Evolutionary conservation across 2,329 filamentous ascomycete species (phyloP), one percentile per base, ranked within the genome.

Genomic region (Neopestalotiopsis sp.): DNA sequence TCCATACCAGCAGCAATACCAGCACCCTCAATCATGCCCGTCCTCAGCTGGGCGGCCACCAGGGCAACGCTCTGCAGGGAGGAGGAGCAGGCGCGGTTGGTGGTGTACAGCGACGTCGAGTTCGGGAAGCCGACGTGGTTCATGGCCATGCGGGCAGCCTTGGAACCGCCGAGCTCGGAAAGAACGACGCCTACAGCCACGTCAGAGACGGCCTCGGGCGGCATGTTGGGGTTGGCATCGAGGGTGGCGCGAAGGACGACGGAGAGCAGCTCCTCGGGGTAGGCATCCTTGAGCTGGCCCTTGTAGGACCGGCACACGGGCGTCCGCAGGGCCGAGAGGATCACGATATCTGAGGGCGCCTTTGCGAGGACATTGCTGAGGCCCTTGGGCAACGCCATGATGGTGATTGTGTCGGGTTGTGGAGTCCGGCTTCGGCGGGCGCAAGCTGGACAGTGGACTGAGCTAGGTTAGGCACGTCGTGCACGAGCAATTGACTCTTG

Each of bases 1-100:
- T 98, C 95, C 93, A 97, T 97, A 38, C 95, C 95, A 1, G 93
- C 95, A 10, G 91, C 95, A 71, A 98, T 89, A 69, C 94, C 95
- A 0, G 87, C 85, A 71, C 90, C 88, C 52, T 67, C 52, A 65
- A 95, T 92, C 74, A 89, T 87, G 1, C 92, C 94, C 0, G 88
- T 85, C n/a, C 89, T 87, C 74, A 98, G 96, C 71, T 91, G 86
- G 68, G 92, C 90, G 4, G 93, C 92, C 3, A 97, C 85, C 14
- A 85, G 83, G 1, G 94, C 91, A 65, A 98, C 91, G 32, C 92
- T 91, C 74, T 93, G 91, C 64, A 98, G 85, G 2, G 91, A 92
- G 6, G 90, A 93, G 17, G 91, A 90, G 81, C 95, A 98, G 14
- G 95, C 94, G 52, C 95, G 88, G 83, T 98, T 98, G 73, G 96